Base-by-base conservation (phyloP, 768 basidiomycete species). In the Phanerochaete carnosa region DNA sequence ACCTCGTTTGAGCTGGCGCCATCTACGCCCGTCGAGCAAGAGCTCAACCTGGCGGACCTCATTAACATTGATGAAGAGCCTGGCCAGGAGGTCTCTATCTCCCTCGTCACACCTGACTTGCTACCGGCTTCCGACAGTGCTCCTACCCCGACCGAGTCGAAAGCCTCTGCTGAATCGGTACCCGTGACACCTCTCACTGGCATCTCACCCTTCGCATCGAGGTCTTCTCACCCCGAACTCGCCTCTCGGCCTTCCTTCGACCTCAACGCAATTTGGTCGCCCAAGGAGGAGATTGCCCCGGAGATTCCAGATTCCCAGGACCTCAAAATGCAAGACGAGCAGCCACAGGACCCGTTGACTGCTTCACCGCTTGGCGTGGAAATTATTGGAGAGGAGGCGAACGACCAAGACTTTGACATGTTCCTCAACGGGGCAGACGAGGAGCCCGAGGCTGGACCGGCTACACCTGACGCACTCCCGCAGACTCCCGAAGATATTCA, bases 381-480 rank as follows among this genome's bases (percentile, higher is more conserved):
- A 60, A 45, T 35, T 63, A 50, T 65, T 23, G 65, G 69, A 19
- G 67, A 65, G 53, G 83, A 80, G 61, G 80, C 86, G 11, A 85
- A 86, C 56, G 92, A 93, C 72, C 83, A 86, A 62, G 92, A 93
- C 70, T 93, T 95, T 67, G 92, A 94, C 65, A 90, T 93, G 86
- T 88, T 93, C 68, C 74, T 95, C 39, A 83, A 85, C 59, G 85
- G 89, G 60, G 83, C 87, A 62, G 82, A 83, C 16, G 72, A 78
- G 29, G 77, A 80, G 1, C 16, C 45, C 51, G 52, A 53, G 13
- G 16, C 13, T 16, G 12, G 19, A 19, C 23, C 50, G 25, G 11
- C 39, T 43, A 19, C 39, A 4, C 11, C 39, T 9, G 5, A 8
- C 4, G 35, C 50, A 4, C 37, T 55, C 37, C 52, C 67, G 8